Conservation (phyloP, 345 rosid species). For the Aquilaria yunnanensis region DNA sequence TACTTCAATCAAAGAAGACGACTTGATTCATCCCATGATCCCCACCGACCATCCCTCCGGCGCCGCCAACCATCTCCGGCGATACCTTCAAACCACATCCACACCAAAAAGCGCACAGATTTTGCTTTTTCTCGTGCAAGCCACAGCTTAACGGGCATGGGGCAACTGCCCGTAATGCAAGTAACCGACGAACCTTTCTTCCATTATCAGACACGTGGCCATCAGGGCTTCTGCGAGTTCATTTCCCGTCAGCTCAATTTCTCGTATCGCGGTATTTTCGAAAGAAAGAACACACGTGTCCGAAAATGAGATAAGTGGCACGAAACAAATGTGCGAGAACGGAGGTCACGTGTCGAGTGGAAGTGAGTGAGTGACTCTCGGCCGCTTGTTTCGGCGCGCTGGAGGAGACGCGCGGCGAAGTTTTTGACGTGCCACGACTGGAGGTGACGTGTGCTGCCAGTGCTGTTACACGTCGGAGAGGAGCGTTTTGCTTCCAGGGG, state of each 20-base stretch:
- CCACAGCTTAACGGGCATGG: conserved; percentile 14
- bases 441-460: too few relatives aligned
- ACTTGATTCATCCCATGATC: not conserved
- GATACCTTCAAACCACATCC: not conserved
- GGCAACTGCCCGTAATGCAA: conserved; percentile 19
- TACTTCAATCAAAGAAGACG: not conserved
- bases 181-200: conserved; percentile 4
- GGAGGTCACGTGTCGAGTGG: too few relatives aligned
- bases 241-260: conserved; percentile 1
- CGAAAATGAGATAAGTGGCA: not conserved
- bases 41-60: not conserved
- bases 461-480: too few relatives aligned
- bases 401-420: too few relatives aligned
- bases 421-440: too few relatives aligned
- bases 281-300: conserved; percentile 22
- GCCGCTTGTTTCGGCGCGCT: too few relatives aligned
- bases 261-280: conserved; percentile 12
- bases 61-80: not conserved
- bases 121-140: conserved; percentile 13
- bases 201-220: conserved; percentile 26
- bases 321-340: not conserved
- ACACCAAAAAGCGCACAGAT: not conserved
- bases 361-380: too few relatives aligned
- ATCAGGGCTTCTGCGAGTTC: not conserved
- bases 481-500: too few relatives aligned